Evolutionary conservation across 2,329 filamentous ascomycete species (phyloP), one percentile per base, ranked within the genome.

Genomic region (Colletotrichum sp.): DNA sequence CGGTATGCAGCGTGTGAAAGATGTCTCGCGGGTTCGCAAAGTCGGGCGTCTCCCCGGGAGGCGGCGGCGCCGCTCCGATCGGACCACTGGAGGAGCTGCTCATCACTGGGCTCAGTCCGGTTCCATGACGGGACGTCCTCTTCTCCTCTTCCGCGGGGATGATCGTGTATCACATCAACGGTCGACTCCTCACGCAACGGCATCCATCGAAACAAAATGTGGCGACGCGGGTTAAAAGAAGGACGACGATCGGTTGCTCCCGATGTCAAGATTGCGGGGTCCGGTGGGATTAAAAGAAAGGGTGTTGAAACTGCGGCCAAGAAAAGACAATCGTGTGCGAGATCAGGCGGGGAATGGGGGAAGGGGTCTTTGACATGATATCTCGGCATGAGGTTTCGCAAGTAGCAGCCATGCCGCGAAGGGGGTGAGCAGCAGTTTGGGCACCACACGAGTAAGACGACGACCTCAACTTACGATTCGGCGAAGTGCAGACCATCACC

Each of bases 21-120:
- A 36, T 74, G 65, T 77, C 75, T 6, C 69, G 73, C 36, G 75
- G 75, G 18, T 68, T 26, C 32, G 69, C 48, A 56, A 77, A 77
- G 62, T 77, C 24, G 66, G 74, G 71, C 55, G 59, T 76, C 55
- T 71, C 74, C 32, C 74, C 74, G 38, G 61, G 66, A 28, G 74
- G 74, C 66, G 74, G 74, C 43, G 71, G 38, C 21, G 70, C 73
- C 58, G 73, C 73, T 36, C 73, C 73, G 70, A 59, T 67, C 56
- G 73, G 28, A 34, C 63, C 58, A 69, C 55, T 32, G 24, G 70
- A 21, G 36, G 56, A 18, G 36, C 21, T 73, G 69, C 24, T 55
- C 73, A 75, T 75, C 21, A 55, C 72, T 64, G 64, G 48, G 10
- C 38, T 65, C 21, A 63, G 21, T 36, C 63, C 34, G 58, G 56